Percentiles rank a stretch among this genome's conserved stretches.
Conservation (phyloP, 352 stramenopile species). For the Phytophthora pseudosyringae region DNA sequence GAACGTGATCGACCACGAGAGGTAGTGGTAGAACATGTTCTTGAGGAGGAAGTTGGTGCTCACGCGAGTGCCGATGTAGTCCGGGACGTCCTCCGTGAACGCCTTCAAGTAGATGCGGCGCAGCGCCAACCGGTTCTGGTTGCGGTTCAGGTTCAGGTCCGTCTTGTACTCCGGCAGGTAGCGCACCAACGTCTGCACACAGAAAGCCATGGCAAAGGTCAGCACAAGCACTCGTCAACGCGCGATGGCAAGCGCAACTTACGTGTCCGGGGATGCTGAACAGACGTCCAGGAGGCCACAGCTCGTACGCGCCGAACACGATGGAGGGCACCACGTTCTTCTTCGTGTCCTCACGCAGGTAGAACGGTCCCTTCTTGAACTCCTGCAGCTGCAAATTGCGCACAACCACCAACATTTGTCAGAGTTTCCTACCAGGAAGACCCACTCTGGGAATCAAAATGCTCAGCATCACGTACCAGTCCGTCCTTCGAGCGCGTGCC, state of each 20-base stretch:
- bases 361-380: constrained; percentile 90
- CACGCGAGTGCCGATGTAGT: constrained; percentile 62
- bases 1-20: constrained; percentile 77
- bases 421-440: background rate
- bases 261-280: constrained; percentile 79
- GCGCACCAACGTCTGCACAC: constrained; percentile 66
- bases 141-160: constrained; percentile 75
- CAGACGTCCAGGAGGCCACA: constrained; percentile 78
- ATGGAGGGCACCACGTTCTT: constrained; percentile 83
- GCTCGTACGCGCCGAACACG: constrained; percentile 83
- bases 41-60: constrained; percentile 59
- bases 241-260: constrained; percentile 10
- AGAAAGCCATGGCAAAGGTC: constrained; percentile 3
- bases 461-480: constrained; percentile 37
- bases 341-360: constrained; percentile 82
- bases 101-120: constrained; percentile 82
- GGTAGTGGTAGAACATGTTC: constrained; percentile 70
- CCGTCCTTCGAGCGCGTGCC: constrained; percentile 85
- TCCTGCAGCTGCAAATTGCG: constrained; percentile 65
- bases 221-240: constrained; percentile 33
- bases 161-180: constrained; percentile 77
- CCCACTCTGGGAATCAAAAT: background rate
- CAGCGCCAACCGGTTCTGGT: constrained; percentile 82
- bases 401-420: constrained; percentile 1
- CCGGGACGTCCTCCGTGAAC: constrained; percentile 74